Conservation (phyloP, 805 yeast species). For the Pichia deserticola region DNA sequence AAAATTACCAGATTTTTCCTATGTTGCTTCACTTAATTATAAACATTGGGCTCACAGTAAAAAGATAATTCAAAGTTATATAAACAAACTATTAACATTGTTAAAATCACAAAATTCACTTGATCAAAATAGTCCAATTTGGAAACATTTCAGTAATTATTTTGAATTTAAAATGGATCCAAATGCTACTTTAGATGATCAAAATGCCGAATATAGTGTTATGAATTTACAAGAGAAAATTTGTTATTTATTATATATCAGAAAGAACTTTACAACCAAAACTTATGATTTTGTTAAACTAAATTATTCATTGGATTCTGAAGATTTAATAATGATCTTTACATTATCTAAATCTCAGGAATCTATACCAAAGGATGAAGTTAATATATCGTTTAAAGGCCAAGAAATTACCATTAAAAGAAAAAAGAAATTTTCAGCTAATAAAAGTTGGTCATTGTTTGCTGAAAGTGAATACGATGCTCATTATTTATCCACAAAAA, state of each 20-base stretch:
- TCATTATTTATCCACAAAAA: conserved; percentile 19
- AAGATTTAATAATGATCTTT: conserved; percentile 3
- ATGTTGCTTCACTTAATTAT: conserved; percentile 22
- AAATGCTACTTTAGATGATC: not conserved
- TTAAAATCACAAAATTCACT: conserved; percentile 9
- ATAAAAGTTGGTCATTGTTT: conserved; percentile 43
- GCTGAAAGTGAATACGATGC: conserved; percentile 70
- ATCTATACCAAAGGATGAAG: conserved; percentile 16
- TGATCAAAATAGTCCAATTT: conserved; percentile 15
- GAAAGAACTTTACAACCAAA: conserved; percentile 16
- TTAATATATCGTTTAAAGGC: conserved; percentile 16
- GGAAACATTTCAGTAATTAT: conserved; percentile 21
- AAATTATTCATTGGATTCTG: conserved; percentile 3
- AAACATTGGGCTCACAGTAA: conserved; percentile 29
- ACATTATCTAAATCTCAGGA: conserved; percentile 16
- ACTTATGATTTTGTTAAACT: conserved; percentile 12
- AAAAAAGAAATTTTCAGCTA: conserved; percentile 28
- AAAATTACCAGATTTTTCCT: conserved; percentile 24
- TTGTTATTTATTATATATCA: conserved; percentile 16
- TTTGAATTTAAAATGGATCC: conserved; percentile 20
- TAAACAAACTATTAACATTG: conserved; percentile 18
- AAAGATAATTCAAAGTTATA: conserved; percentile 24
- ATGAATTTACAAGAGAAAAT: conserved; percentile 12
- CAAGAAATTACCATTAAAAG: conserved; percentile 22
- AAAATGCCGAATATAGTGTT: conserved; percentile 6